Evolutionary conservation across 345 rosid genomes (phyloP), one percentile per base, ranked within the genome.

Genomic region (Pseudoturritis turrita): DNA sequence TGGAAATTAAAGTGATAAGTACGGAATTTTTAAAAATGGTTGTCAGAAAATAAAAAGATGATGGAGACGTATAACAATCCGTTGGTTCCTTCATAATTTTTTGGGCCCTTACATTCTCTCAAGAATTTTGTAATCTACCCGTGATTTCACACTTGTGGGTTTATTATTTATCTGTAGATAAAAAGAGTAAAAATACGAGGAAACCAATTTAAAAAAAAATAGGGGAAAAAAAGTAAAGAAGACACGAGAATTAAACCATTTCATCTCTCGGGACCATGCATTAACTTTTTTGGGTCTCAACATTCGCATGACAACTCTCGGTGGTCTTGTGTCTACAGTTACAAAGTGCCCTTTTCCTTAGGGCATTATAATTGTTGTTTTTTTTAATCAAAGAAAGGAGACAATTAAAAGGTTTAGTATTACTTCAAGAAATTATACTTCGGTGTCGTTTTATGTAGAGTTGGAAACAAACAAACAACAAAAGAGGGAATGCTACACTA

Each of bases 181-280:
- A 15, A 37, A 51, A 1, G 31, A 65, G 19, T 2, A 6, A 65
- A 22, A 7, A 45, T 63, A 63, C 44, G 56, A 63, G 40, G 45
- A 36, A 35, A 65, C 6, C 3, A 7, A 29, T 40, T n/a, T 1
- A 37, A 17, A 4, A 40, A 36, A 22, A 31, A 19, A 41, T 26
- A 40, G 65, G 9, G 35, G 8, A 2, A 8, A 5, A 6, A 2
- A 44, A 60, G 17, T 37, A 12, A 23, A 11, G 55, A n/a, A 41
- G 15, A 47, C 68, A 71, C 62, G 75, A 71, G 75, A 61, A 40
- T 10, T 28, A 33, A 61, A 50, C 75, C 17, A 43, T 26, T 71
- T 40, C 17, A 28, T 41, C 5, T 11, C 7, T 45, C 1, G 56
- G 73, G 9, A 2, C 75, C 35, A 61, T 22, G 61, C 45, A 71